These are phyloP conservation scores for Fusarium camptoceras DNA, from an alignment of 2,329 filamentous ascomycete genomes.

Conservation along the genomic window DNA sequence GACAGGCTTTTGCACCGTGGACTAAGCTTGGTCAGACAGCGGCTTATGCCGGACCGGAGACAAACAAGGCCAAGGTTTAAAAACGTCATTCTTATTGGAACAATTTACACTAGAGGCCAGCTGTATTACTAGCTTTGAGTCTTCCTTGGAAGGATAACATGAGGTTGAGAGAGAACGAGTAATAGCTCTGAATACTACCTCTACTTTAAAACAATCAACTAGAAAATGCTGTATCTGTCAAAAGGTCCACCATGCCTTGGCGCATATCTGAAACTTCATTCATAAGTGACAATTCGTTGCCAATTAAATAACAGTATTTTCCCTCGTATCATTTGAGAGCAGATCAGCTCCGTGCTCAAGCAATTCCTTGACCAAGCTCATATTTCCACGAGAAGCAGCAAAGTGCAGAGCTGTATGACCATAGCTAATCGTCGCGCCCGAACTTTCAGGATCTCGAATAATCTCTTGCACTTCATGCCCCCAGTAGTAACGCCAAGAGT, in stretches of 20 bases:
- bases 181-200: background rate
- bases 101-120: background rate
- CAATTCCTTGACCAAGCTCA: background rate
- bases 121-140: background rate
- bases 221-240: too few relatives aligned
- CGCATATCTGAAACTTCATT: too few relatives aligned
- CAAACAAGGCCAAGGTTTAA: slow-evolving; percentile 10
- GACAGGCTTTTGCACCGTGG: slow-evolving; percentile 29
- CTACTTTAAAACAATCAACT: too few relatives aligned
- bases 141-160: background rate
- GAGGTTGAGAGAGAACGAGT: background rate
- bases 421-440: background rate
- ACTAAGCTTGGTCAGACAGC: slow-evolving; percentile 24
- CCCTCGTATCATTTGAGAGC: too few relatives aligned
- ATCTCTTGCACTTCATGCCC: background rate
- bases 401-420: background rate
- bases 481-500: background rate
- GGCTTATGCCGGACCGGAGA: slow-evolving; percentile 18
- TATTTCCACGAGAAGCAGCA: background rate
- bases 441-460: background rate
- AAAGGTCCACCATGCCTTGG: too few relatives aligned
- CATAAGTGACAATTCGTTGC: too few relatives aligned
- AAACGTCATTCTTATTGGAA: accelerated
- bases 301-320: too few relatives aligned
- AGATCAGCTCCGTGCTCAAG: background rate